These are phyloP conservation scores for Colletotrichum scovillei DNA, from an alignment of 2,329 filamentous ascomycete species.

Conservation along the genomic window DNA sequence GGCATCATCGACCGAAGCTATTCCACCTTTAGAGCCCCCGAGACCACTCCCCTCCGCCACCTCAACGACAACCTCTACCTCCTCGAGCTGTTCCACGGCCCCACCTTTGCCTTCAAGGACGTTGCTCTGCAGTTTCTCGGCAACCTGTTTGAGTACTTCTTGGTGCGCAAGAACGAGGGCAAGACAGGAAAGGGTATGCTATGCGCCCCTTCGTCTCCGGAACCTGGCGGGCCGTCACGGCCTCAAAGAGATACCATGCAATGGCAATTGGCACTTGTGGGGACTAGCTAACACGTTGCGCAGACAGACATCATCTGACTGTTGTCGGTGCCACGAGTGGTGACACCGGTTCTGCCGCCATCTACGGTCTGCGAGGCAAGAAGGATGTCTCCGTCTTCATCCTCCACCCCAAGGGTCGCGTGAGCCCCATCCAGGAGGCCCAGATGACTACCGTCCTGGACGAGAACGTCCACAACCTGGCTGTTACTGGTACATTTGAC, in stretches of 20 bases:
- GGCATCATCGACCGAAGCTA: constrained; percentile 88
- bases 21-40: constrained; percentile 83
- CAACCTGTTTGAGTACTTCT: constrained; percentile 94
- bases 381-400: constrained; percentile 98
- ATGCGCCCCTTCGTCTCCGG: background rate
- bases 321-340: constrained; percentile 90
- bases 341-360: constrained; percentile 93
- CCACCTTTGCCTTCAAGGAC: constrained; percentile 96
- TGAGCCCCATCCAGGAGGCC: constrained; percentile 91
- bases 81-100: constrained; percentile 95
- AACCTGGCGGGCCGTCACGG: background rate
- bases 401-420: constrained; percentile 88
- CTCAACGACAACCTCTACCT: constrained; percentile 84
- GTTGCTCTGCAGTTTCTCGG: constrained; percentile 90
- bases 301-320: constrained; percentile 81
- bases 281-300: constrained; percentile 43
- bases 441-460: constrained; percentile 98
- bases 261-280: background rate
- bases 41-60: constrained; percentile 84
- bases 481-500: constrained; percentile 92
- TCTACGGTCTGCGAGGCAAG: constrained; percentile 94
- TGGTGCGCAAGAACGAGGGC: constrained; percentile 77
- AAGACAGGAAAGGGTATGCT: constrained; percentile 67
- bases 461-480: constrained; percentile 90
- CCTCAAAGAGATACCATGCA: background rate